These are phyloP conservation scores for Rhodocollybia butyracea DNA, from an alignment of 768 basidiomycete species.

Conservation along the genomic window DNA sequence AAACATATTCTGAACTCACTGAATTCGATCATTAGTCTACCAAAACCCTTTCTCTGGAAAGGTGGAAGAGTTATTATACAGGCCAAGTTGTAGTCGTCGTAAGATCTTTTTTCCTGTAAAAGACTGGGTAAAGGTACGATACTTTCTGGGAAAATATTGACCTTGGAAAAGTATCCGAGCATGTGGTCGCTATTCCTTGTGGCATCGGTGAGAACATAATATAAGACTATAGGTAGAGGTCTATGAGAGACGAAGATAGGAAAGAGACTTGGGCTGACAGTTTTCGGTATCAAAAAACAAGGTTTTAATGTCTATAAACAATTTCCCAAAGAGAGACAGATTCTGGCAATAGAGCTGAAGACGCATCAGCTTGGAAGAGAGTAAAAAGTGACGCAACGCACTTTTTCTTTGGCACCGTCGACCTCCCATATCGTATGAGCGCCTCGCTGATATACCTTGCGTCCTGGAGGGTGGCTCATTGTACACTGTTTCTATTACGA, in stretches of 20 bases:
- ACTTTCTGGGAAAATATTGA: conserved; percentile 13
- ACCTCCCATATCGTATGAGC: conserved; percentile 94
- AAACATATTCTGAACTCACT: too few species aligned
- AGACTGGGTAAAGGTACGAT: background rate
- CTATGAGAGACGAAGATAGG: background rate
- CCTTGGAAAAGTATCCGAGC: conserved; percentile 75
- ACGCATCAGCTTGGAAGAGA: background rate
- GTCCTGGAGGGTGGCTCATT: conserved; percentile 74
- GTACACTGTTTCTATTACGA: conserved; percentile 62
- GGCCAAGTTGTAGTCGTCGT: conserved; percentile 96
- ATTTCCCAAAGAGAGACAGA: conserved; percentile 90
- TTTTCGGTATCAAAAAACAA: conserved; percentile 88
- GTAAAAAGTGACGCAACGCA: conserved; percentile 25
- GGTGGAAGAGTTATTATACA: conserved; percentile 96
- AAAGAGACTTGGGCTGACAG: conserved; percentile 45
- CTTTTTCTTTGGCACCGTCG: conserved; percentile 85
- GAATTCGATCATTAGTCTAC: conserved; percentile 97
- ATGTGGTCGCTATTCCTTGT: conserved; percentile 77
- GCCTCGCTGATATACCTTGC: conserved; percentile 86
- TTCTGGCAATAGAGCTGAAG: conserved; percentile 93
- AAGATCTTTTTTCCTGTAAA: conserved; percentile 84
- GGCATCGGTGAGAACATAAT: conserved; percentile 90
- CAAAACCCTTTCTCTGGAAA: conserved; percentile 85
- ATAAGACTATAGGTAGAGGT: conserved; percentile 56
- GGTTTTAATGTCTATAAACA: conserved; percentile 99